These are phyloP conservation scores for Colletotrichum sp. DNA, from an alignment of 2,329 filamentous ascomycete species.

Conservation along the genomic window DNA sequence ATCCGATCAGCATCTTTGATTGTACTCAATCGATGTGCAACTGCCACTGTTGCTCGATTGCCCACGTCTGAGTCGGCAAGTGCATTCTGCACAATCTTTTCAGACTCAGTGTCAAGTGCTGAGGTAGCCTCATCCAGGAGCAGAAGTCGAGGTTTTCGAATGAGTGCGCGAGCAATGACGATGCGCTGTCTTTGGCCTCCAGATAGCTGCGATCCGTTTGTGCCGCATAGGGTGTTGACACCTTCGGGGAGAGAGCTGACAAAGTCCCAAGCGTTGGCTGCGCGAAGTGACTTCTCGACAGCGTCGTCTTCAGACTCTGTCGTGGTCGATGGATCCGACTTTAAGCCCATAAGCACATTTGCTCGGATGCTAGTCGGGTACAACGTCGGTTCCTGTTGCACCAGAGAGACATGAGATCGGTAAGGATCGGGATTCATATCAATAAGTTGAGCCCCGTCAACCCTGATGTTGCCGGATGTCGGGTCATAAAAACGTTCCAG, in stretches of 20 bases:
- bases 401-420: neutral
- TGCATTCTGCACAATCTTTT: conserved; percentile 68
- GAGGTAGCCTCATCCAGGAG: conserved; percentile 76
- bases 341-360: conserved; percentile 57
- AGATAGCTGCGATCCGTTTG: conserved; percentile 71
- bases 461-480: neutral
- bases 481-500: conserved; percentile 47
- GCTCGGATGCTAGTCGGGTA: conserved; percentile 53
- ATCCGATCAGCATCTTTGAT: conserved; percentile 14
- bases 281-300: conserved; percentile 54
- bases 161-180: conserved; percentile 74
- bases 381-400: conserved; percentile 11
- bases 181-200: conserved; percentile 77
- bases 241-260: conserved; percentile 58
- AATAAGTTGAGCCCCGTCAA: conserved; percentile 30
- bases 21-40: conserved; percentile 19
- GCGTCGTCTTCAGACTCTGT: conserved; percentile 31
- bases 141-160: conserved; percentile 68
- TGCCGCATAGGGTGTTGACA: conserved; percentile 67
- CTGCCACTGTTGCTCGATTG: neutral
- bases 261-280: conserved; percentile 63
- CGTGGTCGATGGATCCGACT: neutral
- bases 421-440: neutral
- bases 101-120: conserved; percentile 68
- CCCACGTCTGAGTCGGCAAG: conserved; percentile 41